Evolutionary conservation across 495 filamentous ascomycete species (phyloP).

Genomic region (Penicillium lagena): DNA sequence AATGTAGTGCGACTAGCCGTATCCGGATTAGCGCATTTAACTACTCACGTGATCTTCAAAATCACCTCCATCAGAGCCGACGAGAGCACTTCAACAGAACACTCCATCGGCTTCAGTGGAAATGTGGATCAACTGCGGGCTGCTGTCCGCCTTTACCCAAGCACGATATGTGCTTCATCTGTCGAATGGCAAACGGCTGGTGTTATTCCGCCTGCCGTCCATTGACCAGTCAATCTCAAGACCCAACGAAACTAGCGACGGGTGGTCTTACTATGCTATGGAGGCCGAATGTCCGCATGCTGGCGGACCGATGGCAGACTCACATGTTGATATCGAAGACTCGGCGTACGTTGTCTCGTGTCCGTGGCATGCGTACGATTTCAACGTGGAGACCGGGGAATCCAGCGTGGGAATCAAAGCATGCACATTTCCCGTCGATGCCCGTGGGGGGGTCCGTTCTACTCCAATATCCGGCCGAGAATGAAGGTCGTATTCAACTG

Average conservation of each 20-base stretch:
- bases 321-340: conserved; percentile 46
- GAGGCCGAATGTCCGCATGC: conserved; percentile 49
- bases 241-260: conserved; percentile 27
- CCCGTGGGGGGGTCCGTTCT: conserved; percentile 28
- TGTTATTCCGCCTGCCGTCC: conserved; percentile 42
- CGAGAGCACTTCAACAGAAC: too few relatives aligned
- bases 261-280: conserved; percentile 50
- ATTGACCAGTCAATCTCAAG: conserved; percentile 29
- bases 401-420: conserved; percentile 48
- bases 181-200: conserved; percentile 43
- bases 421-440: conserved; percentile 43
- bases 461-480: conserved; percentile 22
- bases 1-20: too few relatives aligned
- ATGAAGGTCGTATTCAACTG: conserved; percentile 15
- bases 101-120: too few relatives aligned
- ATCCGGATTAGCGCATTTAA: too few relatives aligned
- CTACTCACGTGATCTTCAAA: too few relatives aligned
- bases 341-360: conserved; percentile 48
- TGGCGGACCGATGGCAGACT: conserved; percentile 45
- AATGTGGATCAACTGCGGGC: conserved; percentile 32
- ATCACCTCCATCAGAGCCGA: too few relatives aligned
- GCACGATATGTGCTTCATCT: conserved; percentile 43
- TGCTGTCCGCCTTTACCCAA: conserved; percentile 29
- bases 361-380: conserved; percentile 52
- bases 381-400: conserved; percentile 50